Base-by-base conservation (phyloP, 2,329 filamentous ascomycete genomes). In the Arthrinium puccinioides region DNA sequence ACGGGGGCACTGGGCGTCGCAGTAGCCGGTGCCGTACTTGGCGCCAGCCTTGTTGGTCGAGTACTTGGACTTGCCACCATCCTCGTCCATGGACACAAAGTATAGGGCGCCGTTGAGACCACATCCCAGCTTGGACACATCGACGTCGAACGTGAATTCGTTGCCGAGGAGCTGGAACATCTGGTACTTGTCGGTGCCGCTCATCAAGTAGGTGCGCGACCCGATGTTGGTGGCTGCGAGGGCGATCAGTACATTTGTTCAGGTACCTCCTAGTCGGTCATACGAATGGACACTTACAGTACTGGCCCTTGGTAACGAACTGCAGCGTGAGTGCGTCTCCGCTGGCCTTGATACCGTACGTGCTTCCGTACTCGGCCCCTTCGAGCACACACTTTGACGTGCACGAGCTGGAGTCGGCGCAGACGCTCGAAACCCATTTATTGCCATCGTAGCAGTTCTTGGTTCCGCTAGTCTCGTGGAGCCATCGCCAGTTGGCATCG, bases 31-130 rank as follows among this genome's bases (percentile, higher is more conserved):
- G 45, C 73, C 73, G 55, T 74, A 76, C 50, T 70, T 69, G 49
- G 72, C 71, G 14, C 62, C 61, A 21, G 61, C 61, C 49, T 61
- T 59, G 56, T 66, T 76, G 50, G 55, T 61, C 8, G 55, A 35
- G 52, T 65, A 68, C 49, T 66, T 66, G 48, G 55, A 51, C 55
- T 63, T 50, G 24, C 72, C 72, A 43, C 72, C 72, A 38, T 75
- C 70, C 21, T 63, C 61, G 33, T 72, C 66, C 74, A 78, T 77
- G 53, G 64, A 57, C 32, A 66, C 61, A 36, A 72, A 64, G 55
- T 81, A 80, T 25, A 81, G 55, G 27, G 76, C 76, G 39, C 76
- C 77, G 56, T 82, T 81, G 41, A 82, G 57, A 40, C 78, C 78
- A 48, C 78, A 82, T 32, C 47, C 47, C n/a, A 80, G 63, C 44